phyloP scores from a whole-genome alignment of 805 yeast species.

The Starmerella sirachaensis region DNA sequence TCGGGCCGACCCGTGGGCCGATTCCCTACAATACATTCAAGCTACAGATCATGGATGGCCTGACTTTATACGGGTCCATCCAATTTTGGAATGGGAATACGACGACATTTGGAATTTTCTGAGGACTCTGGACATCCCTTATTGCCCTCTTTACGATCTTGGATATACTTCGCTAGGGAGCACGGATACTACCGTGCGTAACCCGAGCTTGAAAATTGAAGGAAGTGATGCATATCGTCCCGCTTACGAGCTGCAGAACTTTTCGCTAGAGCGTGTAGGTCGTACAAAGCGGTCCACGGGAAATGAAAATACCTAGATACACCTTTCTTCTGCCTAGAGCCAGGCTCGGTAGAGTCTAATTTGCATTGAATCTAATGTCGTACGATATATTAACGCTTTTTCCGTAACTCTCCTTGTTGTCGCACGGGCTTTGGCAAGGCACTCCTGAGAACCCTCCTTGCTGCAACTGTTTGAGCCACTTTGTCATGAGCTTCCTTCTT shows the following conservation, averaged over 20 bases:
- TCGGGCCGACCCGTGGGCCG: conserved; percentile 76
- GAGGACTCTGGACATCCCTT: conserved; percentile 42
- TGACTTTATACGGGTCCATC: conserved; percentile 67
- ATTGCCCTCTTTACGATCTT: conserved; percentile 63
- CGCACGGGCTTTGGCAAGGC: too few species aligned
- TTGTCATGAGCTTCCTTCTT: too few species aligned
- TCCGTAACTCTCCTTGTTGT: too few species aligned
- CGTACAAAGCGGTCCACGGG: too few species aligned
- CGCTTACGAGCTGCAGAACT: conserved; percentile 35
- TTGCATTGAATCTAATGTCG: too few species aligned
- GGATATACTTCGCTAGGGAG: conserved; percentile 94
- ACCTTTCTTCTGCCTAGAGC: too few species aligned
- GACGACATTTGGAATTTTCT: conserved; percentile 74
- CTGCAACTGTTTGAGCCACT: too few species aligned
- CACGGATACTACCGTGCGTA: conserved; percentile 51
- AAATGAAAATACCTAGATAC: too few species aligned
- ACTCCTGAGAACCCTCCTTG: too few species aligned
- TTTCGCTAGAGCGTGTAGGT: conserved; percentile 47
- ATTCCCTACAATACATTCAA: conserved; percentile 45
- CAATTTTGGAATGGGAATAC: conserved; percentile 79
- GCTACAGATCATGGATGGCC: conserved; percentile 91
- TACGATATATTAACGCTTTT: too few species aligned
- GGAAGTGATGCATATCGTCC: conserved; percentile 40
- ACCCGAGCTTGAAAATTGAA: conserved; percentile 42
- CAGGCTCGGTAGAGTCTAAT: too few species aligned